phyloP scores from a whole-genome alignment of 1,284 basidiomycete genomes.

The Leccinum solheimii region DNA sequence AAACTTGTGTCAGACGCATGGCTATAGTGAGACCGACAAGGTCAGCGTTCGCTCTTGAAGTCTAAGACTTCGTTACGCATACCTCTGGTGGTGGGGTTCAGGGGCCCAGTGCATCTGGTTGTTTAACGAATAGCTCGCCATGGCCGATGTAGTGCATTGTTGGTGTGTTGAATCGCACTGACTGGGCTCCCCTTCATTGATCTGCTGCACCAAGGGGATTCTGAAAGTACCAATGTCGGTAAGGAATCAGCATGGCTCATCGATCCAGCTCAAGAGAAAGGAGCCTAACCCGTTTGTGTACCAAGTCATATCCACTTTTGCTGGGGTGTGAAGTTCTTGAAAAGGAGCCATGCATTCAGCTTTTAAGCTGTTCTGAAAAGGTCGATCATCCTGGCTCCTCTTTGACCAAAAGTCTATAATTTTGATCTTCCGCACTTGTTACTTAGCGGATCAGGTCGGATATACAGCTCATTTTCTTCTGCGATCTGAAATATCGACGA shows the following conservation, averaged over 20 bases:
- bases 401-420: conserved; percentile 14
- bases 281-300: conserved; percentile 15
- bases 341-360: neutral
- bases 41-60: neutral
- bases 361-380: conserved; percentile 14
- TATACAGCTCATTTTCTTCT: neutral
- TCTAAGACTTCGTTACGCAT: neutral
- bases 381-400: neutral
- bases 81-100: conserved; percentile 15
- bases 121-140: neutral
- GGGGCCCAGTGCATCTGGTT: neutral
- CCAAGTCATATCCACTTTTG: conserved; percentile 13
- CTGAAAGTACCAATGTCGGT: conserved; percentile 2
- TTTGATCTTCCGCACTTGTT: conserved; percentile 1
- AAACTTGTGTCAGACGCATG: neutral
- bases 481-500: neutral
- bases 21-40: neutral
- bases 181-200: neutral
- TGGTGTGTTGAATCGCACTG: neutral
- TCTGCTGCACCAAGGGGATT: neutral
- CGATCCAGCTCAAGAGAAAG: neutral
- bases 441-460: conserved; percentile 11
- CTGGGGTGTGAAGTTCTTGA: neutral
- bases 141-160: conserved; percentile 5
- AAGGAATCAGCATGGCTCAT: neutral